Percentiles rank a stretch among this genome's conserved stretches.
Evolutionary conservation across 108 stramenopile genomes (phyloP).

Genomic region (Nitzschia sp.): DNA sequence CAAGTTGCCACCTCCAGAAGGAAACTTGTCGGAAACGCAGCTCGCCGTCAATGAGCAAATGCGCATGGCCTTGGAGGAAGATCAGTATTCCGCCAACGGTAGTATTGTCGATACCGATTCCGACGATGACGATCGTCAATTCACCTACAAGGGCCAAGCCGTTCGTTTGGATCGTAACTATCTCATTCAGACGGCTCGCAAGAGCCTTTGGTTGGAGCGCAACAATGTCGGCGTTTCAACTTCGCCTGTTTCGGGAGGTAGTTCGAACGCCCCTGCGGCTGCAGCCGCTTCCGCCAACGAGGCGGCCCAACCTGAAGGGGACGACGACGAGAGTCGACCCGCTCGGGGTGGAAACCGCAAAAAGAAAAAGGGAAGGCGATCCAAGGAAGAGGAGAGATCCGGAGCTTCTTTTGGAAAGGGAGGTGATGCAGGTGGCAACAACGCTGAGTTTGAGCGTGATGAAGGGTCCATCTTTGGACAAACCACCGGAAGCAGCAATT

Average conservation of each 20-base stretch:
- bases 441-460: slow-evolving; percentile 46
- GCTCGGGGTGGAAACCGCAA: slow-evolving; percentile 85
- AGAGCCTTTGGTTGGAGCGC: slow-evolving; percentile 41
- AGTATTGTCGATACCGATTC: slow-evolving; percentile 67
- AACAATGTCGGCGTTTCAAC: neutral
- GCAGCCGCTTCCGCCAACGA: slow-evolving; percentile 8
- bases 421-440: neutral
- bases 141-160: slow-evolving; percentile 43
- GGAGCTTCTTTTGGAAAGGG: neutral
- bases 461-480: slow-evolving; percentile 86
- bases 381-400: slow-evolving; percentile 29
- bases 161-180: slow-evolving; percentile 54
- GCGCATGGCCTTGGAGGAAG: slow-evolving; percentile 83
- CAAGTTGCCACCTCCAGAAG: slow-evolving; percentile 3
- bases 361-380: slow-evolving; percentile 45
- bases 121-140: slow-evolving; percentile 52
- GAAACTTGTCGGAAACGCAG: slow-evolving; percentile 54
- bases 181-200: slow-evolving; percentile 43
- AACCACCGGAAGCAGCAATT: slow-evolving; percentile 73
- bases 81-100: slow-evolving; percentile 77
- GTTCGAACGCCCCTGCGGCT: slow-evolving; percentile 9
- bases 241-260: neutral
- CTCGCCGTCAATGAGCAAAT: slow-evolving; percentile 80
- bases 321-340: slow-evolving; percentile 37
- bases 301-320: slow-evolving; percentile 8